phyloP scores from a whole-genome alignment of 2,329 filamentous ascomycete genomes.

The Ophiostoma sp. region DNA sequence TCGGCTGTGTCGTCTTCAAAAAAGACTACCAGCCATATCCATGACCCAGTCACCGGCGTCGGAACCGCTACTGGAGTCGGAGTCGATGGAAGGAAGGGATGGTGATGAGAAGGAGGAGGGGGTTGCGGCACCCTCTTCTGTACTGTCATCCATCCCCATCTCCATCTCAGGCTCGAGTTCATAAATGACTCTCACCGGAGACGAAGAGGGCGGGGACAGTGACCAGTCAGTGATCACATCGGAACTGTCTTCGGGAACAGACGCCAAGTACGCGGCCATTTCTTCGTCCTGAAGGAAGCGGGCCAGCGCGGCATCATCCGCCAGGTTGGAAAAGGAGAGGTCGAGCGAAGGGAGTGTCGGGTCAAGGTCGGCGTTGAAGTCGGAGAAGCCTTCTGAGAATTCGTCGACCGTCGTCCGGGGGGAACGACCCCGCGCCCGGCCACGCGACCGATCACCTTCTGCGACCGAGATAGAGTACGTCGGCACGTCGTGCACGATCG shows the following conservation, averaged over 20 bases:
- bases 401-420: not conserved
- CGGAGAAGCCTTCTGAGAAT: not conserved
- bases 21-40: not conserved
- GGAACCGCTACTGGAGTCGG: not conserved
- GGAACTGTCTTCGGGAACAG: not conserved
- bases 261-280: slow-evolving; percentile 17
- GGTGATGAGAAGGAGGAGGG: not conserved
- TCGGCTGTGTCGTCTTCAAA: not conserved
- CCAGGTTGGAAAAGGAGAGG: slow-evolving; percentile 47
- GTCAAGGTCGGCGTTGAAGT: not conserved
- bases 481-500: slow-evolving; percentile 43
- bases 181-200: slow-evolving; percentile 43
- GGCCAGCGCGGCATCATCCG: slow-evolving; percentile 43
- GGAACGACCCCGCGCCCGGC: slow-evolving; percentile 34
- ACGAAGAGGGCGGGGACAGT: not conserved
- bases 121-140: not conserved
- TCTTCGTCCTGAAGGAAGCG: slow-evolving; percentile 38
- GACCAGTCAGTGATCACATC: not conserved
- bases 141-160: slow-evolving; percentile 21
- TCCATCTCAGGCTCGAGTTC: slow-evolving; percentile 35
- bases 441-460: slow-evolving; percentile 32
- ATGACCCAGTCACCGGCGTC: slow-evolving; percentile 12
- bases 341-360: slow-evolving; percentile 39
- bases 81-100: too few species aligned
- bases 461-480: slow-evolving; percentile 38